Conservation (phyloP, 1,284 basidiomycete genomes). For the Schizopora paradoxa region DNA sequence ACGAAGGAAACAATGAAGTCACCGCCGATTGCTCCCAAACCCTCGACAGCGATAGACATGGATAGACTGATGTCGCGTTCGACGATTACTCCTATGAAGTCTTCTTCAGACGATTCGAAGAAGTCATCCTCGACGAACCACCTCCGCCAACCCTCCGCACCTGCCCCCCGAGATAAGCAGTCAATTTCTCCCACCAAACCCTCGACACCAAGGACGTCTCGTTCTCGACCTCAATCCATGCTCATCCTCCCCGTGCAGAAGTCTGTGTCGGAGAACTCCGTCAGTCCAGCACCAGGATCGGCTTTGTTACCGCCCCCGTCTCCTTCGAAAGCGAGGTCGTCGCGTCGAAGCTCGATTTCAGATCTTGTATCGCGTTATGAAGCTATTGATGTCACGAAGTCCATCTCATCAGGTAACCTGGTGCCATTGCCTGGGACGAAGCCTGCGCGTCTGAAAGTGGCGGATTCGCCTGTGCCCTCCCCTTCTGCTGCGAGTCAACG, state of each 20-base stretch:
- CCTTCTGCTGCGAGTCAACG: constrained; percentile 26
- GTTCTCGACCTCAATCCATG: constrained; percentile 67
- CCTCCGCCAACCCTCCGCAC: constrained; percentile 28
- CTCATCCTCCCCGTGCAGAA: constrained; percentile 57
- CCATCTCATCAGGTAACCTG: constrained; percentile 18
- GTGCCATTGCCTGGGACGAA: constrained; percentile 14
- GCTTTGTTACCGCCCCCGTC: constrained; percentile 38
- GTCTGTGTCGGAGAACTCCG: constrained; percentile 32
- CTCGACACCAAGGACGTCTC: constrained; percentile 20
- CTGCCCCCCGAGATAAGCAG: constrained; percentile 28
- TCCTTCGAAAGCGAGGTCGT: constrained; percentile 28
- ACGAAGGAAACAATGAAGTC: too few species aligned
- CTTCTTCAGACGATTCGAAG: neutral
- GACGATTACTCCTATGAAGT: too few species aligned
- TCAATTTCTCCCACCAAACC: constrained; percentile 21
- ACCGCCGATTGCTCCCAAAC: too few species aligned
- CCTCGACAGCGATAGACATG: too few species aligned
- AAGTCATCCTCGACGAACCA: constrained; percentile 15
- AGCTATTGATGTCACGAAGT: constrained; percentile 44
- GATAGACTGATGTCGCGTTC: too few species aligned
- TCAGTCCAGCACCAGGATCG: constrained; percentile 28
- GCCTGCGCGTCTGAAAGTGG: constrained; percentile 14
- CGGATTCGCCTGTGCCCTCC: constrained; percentile 22
- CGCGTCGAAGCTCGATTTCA: constrained; percentile 64
- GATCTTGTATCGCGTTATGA: constrained; percentile 79